Evolutionary conservation across 202 grass and related monocot species (phyloP).

Genomic region (Schoenoplectus tabernaemontani): DNA sequence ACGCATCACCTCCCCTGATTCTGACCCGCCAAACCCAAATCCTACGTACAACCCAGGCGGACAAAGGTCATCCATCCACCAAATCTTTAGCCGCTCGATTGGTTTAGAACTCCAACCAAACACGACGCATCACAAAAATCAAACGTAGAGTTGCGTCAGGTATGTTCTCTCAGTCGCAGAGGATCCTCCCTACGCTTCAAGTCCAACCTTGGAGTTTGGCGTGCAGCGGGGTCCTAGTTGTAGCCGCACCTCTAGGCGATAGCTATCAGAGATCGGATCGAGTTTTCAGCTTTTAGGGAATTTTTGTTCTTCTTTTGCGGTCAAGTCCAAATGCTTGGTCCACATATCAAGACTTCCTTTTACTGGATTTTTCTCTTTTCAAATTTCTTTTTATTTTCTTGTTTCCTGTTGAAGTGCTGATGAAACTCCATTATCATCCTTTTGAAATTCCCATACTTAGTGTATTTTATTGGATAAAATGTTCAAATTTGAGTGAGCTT

Average conservation of each 20-base stretch:
- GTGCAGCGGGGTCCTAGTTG: neutral
- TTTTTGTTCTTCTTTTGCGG: neutral
- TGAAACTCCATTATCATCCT: too few species aligned
- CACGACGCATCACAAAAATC: neutral
- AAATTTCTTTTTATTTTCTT: neutral
- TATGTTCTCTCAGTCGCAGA: neutral
- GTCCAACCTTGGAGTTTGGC: neutral
- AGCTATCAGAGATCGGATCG: neutral
- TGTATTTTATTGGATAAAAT: too few species aligned
- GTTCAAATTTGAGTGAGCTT: too few species aligned
- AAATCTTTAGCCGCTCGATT: neutral
- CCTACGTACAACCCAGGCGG: too few species aligned
- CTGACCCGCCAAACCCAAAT: too few species aligned
- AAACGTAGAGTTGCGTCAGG: neutral
- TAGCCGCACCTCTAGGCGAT: neutral
- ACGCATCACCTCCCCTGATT: neutral
- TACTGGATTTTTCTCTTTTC: neutral
- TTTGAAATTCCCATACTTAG: too few species aligned
- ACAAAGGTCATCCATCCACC: too few species aligned
- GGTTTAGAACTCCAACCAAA: too few species aligned
- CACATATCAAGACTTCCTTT: neutral
- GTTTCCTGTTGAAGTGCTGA: neutral
- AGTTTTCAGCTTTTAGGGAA: neutral
- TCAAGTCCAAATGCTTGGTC: slow-evolving; percentile 12
- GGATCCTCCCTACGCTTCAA: neutral